Conservation (phyloP, 352 stramenopile genomes). For the Peronospora belbahrii region DNA sequence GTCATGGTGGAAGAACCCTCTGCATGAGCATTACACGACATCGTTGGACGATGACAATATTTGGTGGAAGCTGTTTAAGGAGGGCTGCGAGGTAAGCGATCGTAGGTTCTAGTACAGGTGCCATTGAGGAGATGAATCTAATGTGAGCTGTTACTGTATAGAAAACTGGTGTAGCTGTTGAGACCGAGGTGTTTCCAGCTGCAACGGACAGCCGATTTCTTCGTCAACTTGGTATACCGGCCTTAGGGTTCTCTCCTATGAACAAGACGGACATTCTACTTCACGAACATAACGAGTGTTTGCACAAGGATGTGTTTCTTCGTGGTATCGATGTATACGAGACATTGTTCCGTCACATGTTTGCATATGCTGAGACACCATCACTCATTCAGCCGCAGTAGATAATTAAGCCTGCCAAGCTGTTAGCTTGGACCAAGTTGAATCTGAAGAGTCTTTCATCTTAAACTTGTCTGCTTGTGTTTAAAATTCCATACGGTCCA, state of each 20-base stretch:
- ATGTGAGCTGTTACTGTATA: slow-evolving; percentile 5
- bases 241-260: slow-evolving; percentile 93
- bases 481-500: no score
- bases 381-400: not conserved
- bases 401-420: no score
- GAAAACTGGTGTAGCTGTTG: slow-evolving; percentile 51
- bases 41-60: slow-evolving; percentile 38
- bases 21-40: slow-evolving; percentile 55
- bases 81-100: slow-evolving; percentile 26
- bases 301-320: slow-evolving; percentile 89
- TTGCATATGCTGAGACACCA: slow-evolving; percentile 20
- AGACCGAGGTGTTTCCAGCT: slow-evolving; percentile 91
- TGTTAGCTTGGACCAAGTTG: not conserved
- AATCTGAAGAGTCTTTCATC: not conserved
- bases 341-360: slow-evolving; percentile 45
- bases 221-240: slow-evolving; percentile 83
- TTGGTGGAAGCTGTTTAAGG: slow-evolving; percentile 48
- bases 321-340: slow-evolving; percentile 88
- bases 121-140: not conserved
- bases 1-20: slow-evolving; percentile 38
- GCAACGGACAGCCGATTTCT: slow-evolving; percentile 92
- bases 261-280: slow-evolving; percentile 91
- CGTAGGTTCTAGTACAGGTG: not conserved
- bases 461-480: no score
- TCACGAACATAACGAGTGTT: slow-evolving; percentile 94